Evolutionary conservation across 2,329 filamentous ascomycete genomes (phyloP).

Genomic region (Epichloe typhina): DNA sequence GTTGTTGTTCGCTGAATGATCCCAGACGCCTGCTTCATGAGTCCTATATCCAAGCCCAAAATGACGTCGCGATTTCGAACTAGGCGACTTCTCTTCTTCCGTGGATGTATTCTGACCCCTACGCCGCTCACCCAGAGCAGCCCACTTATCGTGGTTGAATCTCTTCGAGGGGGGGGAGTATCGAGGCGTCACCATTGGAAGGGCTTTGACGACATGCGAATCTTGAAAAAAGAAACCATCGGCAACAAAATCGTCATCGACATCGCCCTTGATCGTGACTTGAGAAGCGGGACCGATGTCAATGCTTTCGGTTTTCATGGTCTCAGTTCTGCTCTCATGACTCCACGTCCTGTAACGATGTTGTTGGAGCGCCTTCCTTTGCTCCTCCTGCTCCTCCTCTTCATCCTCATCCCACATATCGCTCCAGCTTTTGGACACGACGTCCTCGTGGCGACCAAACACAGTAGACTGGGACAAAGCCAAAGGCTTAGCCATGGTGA

Average conservation of each 20-base stretch:
- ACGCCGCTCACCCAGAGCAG: slow-evolving; percentile 70
- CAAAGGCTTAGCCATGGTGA: slow-evolving; percentile 64
- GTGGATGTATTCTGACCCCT: slow-evolving; percentile 47
- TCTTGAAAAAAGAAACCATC: slow-evolving; percentile 71
- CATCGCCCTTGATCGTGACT: slow-evolving; percentile 31
- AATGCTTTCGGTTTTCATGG: slow-evolving; percentile 10
- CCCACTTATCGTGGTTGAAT: slow-evolving; percentile 67
- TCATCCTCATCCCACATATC: slow-evolving; percentile 92
- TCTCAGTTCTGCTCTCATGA: slow-evolving; percentile 48
- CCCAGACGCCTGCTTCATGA: slow-evolving; percentile 35
- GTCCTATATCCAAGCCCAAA: slow-evolving; percentile 34
- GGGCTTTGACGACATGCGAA: slow-evolving; percentile 27
- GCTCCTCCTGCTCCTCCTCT: slow-evolving; percentile 60
- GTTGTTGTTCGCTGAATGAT: slow-evolving; percentile 25
- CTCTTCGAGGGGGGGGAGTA: slow-evolving; percentile 60
- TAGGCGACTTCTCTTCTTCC: slow-evolving; percentile 36
- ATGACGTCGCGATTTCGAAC: slow-evolving; percentile 35
- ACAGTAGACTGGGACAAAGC: slow-evolving; percentile 62
- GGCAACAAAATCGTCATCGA: slow-evolving; percentile 52
- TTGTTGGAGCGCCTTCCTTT: slow-evolving; percentile 43
- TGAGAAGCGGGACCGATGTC: slow-evolving; percentile 13
- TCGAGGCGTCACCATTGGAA: slow-evolving; percentile 29
- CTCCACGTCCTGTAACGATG: slow-evolving; percentile 69
- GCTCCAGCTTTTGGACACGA: slow-evolving; percentile 96
- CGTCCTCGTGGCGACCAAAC: slow-evolving; percentile 64